Percentiles rank a stretch among this genome's conserved stretches.
Evolutionary conservation across 345 rosid genomes (phyloP).

Genomic region (Ceriops decandra): DNA sequence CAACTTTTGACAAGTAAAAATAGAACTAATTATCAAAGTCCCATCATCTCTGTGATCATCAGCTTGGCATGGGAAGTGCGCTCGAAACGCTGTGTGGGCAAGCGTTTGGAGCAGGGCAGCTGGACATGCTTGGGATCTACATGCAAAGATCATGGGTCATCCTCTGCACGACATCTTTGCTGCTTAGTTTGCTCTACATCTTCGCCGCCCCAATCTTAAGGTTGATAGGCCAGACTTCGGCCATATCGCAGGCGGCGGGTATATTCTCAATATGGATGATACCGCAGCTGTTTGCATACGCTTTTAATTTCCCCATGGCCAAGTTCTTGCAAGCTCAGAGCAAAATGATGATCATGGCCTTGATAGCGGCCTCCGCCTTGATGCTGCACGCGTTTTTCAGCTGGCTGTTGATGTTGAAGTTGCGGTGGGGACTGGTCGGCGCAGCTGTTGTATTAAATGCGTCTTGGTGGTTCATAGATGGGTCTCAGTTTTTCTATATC

Average conservation of each 20-base stretch:
- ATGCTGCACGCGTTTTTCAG: slow-evolving; percentile 53
- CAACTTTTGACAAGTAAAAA: too few species aligned
- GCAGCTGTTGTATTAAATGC: slow-evolving; percentile 63
- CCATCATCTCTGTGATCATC: neutral
- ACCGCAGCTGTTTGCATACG: slow-evolving; percentile 80
- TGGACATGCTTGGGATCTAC: slow-evolving; percentile 84
- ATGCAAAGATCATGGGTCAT: slow-evolving; percentile 94
- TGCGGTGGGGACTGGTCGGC: slow-evolving; percentile 71
- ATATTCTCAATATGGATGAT: slow-evolving; percentile 69
- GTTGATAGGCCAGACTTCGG: slow-evolving; percentile 63
- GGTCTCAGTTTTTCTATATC: slow-evolving; percentile 54
- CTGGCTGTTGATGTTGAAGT: slow-evolving; percentile 61
- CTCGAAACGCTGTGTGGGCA: slow-evolving; percentile 94
- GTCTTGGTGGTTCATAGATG: slow-evolving; percentile 65
- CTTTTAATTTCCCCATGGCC: slow-evolving; percentile 68
- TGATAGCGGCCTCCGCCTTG: slow-evolving; percentile 52
- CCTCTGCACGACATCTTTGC: slow-evolving; percentile 50
- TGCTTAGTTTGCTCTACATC: slow-evolving; percentile 53
- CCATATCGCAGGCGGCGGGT: slow-evolving; percentile 71
- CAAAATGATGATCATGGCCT: slow-evolving; percentile 83
- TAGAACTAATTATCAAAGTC: too few species aligned
- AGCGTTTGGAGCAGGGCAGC: slow-evolving; percentile 79
- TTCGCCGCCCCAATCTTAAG: slow-evolving; percentile 51
- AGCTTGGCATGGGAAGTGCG: slow-evolving; percentile 99
- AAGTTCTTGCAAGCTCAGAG: slow-evolving; percentile 90